These are phyloP conservation scores for Leucosporidium scottii DNA, from an alignment of 768 basidiomycete species.

Conservation along the genomic window DNA sequence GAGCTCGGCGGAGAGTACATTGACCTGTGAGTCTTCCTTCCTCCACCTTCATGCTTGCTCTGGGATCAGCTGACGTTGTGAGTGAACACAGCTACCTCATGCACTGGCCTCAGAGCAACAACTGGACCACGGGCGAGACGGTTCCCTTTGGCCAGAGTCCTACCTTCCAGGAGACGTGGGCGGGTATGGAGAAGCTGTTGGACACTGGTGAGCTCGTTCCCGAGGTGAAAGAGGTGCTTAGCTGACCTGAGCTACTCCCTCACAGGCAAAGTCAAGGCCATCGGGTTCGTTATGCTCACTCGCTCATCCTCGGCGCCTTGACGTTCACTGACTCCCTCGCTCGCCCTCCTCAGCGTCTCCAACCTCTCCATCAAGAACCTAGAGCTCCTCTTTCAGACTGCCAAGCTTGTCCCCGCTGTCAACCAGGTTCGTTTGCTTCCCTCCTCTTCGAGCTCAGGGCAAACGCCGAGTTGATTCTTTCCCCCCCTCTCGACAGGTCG, in stretches of 20 bases:
- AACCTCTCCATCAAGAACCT: constrained; percentile 66
- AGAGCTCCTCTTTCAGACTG: constrained; percentile 61
- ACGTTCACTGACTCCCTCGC: constrained; percentile 35
- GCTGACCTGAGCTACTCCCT: background rate
- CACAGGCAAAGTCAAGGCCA: constrained; percentile 67
- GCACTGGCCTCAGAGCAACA: constrained; percentile 45
- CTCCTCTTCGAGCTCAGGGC: constrained; percentile 53
- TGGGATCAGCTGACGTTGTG: no score
- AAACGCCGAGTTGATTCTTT: constrained; percentile 59
- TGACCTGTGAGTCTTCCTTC: constrained; percentile 43
- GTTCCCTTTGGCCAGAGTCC: constrained; percentile 37
- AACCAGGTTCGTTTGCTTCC: constrained; percentile 65
- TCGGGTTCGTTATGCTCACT: constrained; percentile 43
- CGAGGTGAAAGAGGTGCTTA: constrained; percentile 43
- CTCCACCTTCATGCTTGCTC: constrained; percentile 2
- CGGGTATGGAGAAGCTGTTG: constrained; percentile 35
- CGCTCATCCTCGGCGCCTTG: no score
- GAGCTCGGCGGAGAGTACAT: constrained; percentile 49
- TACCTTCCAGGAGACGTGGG: no score
- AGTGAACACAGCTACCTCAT: constrained; percentile 43
- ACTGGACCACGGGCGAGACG: constrained; percentile 29
- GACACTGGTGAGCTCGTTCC: constrained; percentile 43
- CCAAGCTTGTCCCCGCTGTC: constrained; percentile 58
- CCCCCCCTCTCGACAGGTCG: constrained; percentile 52
- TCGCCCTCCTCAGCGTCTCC: constrained; percentile 52